phyloP scores from a whole-genome alignment of 2,329 filamentous ascomycete genomes.

The Aspergillus ochraceoroseus region DNA sequence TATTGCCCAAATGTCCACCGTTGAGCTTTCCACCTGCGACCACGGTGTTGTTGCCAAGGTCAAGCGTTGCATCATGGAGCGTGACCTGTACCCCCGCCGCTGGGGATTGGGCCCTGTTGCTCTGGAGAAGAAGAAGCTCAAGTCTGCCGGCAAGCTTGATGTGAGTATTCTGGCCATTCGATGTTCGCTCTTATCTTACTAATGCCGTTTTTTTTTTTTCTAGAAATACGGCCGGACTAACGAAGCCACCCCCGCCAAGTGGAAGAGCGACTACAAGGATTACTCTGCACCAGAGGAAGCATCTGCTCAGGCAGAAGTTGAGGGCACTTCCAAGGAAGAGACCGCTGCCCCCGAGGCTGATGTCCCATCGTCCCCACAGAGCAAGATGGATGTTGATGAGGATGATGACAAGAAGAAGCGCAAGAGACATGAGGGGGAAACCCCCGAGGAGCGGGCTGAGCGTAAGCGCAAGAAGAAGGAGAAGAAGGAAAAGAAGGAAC shows the following conservation, averaged over 20 bases:
- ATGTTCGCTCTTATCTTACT: not conserved
- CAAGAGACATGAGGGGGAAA: constrained; percentile 55
- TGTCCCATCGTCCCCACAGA: constrained; percentile 27
- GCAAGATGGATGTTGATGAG: constrained; percentile 45
- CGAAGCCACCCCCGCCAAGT: constrained; percentile 87
- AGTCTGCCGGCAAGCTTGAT: constrained; percentile 95
- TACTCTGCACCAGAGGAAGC: constrained; percentile 55
- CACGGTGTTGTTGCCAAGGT: constrained; percentile 98
- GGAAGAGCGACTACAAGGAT: constrained; percentile 90
- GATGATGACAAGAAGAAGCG: constrained; percentile 50
- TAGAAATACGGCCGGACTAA: constrained; percentile 88
- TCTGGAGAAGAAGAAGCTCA: constrained; percentile 98
- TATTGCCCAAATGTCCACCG: constrained; percentile 96
- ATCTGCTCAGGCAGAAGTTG: constrained; percentile 45
- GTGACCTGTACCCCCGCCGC: constrained; percentile 90
- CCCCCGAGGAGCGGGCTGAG: constrained; percentile 45
- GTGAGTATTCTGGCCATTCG: constrained; percentile 38
- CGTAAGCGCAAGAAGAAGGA: constrained; percentile 51
- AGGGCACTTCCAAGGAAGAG: constrained; percentile 42
- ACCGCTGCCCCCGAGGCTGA: constrained; percentile 26
- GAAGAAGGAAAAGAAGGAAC: constrained; percentile 56
- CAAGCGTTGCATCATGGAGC: constrained; percentile 99
- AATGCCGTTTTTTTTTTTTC: constrained; percentile 31
- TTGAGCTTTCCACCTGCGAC: constrained; percentile 93
- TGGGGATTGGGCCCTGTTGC: constrained; percentile 95